These are phyloP conservation scores for Acanthamoeba culbertsoni DNA, from an alignment of 208 protist species.

Conservation along the genomic window DNA sequence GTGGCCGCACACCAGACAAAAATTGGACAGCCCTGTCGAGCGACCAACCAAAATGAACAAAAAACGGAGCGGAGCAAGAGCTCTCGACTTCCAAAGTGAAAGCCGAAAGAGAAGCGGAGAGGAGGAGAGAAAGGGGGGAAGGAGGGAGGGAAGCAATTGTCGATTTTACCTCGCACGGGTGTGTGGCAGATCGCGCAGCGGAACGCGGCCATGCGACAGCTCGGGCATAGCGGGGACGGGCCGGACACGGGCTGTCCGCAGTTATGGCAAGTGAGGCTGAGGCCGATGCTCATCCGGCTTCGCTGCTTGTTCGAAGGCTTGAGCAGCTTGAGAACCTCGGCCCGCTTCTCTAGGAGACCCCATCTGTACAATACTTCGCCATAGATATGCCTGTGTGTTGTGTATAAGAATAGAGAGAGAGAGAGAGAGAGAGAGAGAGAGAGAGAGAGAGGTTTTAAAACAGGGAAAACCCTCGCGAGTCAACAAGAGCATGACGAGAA, in stretches of 20 bases:
- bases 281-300: neutral
- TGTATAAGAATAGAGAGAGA: neutral
- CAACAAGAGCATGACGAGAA: neutral
- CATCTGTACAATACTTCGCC: constrained; percentile 65
- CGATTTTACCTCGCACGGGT: constrained; percentile 53
- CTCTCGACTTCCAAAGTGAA: too few relatives aligned
- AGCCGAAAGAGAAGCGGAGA: too few relatives aligned
- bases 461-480: too few relatives aligned
- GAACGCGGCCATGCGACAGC: constrained; percentile 64
- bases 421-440: too few relatives aligned
- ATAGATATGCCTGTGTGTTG: constrained; percentile 23
- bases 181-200: constrained; percentile 73
- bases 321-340: constrained; percentile 70
- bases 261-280: constrained; percentile 48
- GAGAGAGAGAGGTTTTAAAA: too few relatives aligned
- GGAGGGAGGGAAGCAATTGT: too few relatives aligned
- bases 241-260: constrained; percentile 49
- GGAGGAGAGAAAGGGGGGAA: neutral
- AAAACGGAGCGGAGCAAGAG: neutral
- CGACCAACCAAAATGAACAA: too few relatives aligned
- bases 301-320: constrained; percentile 12
- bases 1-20: constrained; percentile 78
- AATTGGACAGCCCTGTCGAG: constrained; percentile 70
- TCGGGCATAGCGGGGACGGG: constrained; percentile 9
- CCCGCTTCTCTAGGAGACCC: constrained; percentile 68